A percentile compares a stretch with the other conserved stretches of the same genome.
Conservation (phyloP, 768 basidiomycete genomes). For the Terana coerulea region DNA sequence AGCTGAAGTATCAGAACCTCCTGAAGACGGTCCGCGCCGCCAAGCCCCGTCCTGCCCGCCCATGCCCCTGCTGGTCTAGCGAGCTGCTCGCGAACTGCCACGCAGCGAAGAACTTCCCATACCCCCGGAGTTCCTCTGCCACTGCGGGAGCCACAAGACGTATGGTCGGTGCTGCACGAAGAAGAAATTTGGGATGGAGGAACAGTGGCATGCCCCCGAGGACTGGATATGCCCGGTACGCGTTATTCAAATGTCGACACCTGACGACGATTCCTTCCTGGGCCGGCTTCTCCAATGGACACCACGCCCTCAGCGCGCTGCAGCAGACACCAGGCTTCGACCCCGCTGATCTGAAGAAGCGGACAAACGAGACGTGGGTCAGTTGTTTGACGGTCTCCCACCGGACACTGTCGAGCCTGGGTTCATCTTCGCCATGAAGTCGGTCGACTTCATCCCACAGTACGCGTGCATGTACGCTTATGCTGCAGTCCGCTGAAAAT, state of each 20-base stretch:
- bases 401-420: not conserved
- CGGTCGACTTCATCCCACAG: not conserved
- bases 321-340: not conserved
- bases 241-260: not conserved
- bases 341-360: not conserved
- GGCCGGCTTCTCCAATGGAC: no score
- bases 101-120: constrained; percentile 9
- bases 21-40: no score
- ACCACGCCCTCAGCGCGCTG: no score
- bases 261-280: not conserved
- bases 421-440: constrained; percentile 10
- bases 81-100: constrained; percentile 20
- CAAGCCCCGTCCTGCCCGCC: constrained; percentile 15
- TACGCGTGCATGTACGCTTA: not conserved
- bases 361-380: no score
- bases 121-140: constrained; percentile 23
- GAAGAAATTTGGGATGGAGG: constrained; percentile 9
- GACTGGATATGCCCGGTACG: constrained; percentile 10
- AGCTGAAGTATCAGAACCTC: no score
- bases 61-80: constrained; percentile 27
- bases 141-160: constrained; percentile 17
- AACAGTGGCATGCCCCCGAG: constrained; percentile 17
- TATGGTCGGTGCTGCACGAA: constrained; percentile 22
- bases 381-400: not conserved
- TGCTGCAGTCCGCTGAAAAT: not conserved